phyloP scores from a whole-genome alignment of 164 flowering plant species.

The Houttuynia cordata region DNA sequence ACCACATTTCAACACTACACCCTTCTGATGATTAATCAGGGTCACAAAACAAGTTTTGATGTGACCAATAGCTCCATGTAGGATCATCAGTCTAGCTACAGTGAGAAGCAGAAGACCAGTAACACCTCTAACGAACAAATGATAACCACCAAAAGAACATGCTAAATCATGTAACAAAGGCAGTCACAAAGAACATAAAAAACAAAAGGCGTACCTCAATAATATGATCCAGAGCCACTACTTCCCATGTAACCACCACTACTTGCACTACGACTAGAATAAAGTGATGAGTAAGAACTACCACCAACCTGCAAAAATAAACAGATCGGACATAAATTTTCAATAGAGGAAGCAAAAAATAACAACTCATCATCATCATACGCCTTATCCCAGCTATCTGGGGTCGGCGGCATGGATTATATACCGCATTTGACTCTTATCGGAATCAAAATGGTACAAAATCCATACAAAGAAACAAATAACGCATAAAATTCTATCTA shows the following conservation, averaged over 20 bases:
- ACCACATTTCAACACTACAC: constrained; percentile 51
- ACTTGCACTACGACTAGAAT: constrained; percentile 63
- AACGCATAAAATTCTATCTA: not conserved
- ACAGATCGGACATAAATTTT: too few species aligned
- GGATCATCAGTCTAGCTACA: constrained; percentile 19
- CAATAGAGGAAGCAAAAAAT: too few species aligned
- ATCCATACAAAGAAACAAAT: too few species aligned
- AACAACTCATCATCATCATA: too few species aligned
- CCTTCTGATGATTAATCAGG: constrained; percentile 37
- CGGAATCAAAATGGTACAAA: too few species aligned
- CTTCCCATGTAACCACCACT: constrained; percentile 70
- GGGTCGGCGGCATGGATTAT: too few species aligned
- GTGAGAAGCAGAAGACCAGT: constrained; percentile 7
- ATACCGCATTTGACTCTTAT: too few species aligned
- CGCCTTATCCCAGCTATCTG: too few species aligned
- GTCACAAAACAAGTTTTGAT: constrained; percentile 36
- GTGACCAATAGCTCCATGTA: constrained; percentile 32
- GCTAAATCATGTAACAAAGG: not conserved
- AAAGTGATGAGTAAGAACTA: constrained; percentile 77
- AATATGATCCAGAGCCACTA: constrained; percentile 67
- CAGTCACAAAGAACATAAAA: not conserved
- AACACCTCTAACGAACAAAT: constrained; percentile 9
- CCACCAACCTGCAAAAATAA: constrained; percentile 48
- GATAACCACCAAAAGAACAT: not conserved
- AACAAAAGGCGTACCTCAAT: constrained; percentile 44